A percentile compares a stretch with the other conserved stretches of the same genome.
Evolutionary conservation across 805 yeast genomes (phyloP).

Genomic region (Torulaspora indica): DNA sequence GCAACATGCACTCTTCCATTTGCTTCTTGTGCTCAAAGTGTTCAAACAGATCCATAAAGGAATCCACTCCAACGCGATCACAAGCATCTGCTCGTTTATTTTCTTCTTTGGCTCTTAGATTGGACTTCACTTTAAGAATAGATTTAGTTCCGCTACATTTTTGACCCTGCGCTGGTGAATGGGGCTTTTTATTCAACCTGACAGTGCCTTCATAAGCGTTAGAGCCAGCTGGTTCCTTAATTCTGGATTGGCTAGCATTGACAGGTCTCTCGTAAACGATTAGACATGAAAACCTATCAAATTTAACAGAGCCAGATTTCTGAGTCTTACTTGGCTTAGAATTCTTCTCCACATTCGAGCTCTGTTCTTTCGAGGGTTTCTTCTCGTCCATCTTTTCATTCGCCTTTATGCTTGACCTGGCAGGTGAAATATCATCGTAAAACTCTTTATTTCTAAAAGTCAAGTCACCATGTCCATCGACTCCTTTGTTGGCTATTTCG

Average conservation of each 20-base stretch:
- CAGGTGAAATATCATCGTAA: constrained; percentile 16
- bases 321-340: neutral
- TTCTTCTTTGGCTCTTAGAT: constrained; percentile 37
- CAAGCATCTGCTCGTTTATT: constrained; percentile 37
- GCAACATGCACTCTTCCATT: constrained; percentile 34
- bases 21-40: constrained; percentile 36
- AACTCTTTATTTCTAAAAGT: constrained; percentile 19
- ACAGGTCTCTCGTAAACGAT: constrained; percentile 29
- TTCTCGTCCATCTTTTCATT: neutral
- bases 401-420: neutral
- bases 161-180: neutral
- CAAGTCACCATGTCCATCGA: constrained; percentile 5
- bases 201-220: neutral
- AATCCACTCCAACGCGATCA: constrained; percentile 38
- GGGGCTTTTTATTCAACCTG: neutral
- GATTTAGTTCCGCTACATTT: constrained; percentile 26
- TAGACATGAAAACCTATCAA: constrained; percentile 29
- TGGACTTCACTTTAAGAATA: constrained; percentile 38
- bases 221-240: neutral
- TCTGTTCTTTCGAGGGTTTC: neutral
- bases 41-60: constrained; percentile 37
- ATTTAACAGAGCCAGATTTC: constrained; percentile 20
- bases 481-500: constrained; percentile 8
- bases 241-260: constrained; percentile 11
- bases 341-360: neutral